Evolutionary conservation across 805 yeast genomes (phyloP), one percentile per base, ranked within the genome.

Genomic region (Metschnikowia henanensis): DNA sequence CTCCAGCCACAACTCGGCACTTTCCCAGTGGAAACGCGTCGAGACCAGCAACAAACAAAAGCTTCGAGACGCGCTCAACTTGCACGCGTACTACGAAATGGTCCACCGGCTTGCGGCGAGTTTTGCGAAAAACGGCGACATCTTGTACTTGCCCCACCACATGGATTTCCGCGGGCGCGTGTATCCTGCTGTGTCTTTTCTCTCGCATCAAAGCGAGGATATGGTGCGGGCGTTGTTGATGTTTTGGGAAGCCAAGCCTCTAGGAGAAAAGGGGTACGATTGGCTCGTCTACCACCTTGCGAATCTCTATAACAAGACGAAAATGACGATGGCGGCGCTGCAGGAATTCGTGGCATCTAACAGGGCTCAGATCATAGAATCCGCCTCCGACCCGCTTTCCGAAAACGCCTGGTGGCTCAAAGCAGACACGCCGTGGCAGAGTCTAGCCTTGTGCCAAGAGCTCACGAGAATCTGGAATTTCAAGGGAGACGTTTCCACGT

Each of bases 281-380:
- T 71, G 76, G 76, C 44, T 72, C 7, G 57, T 62, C 28, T 70
- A 68, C 47, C 75, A 71, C 30, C 42, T 71, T 22, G 72, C 69
- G 4, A 67, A 67, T 5, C 37, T 60, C 2, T 66, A 51, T 46
- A 71, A 68, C 5, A 43, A 55, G 25, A 62, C 62, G 31, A 65
- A 66, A 40, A 37, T 63, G 30, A 31, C 58, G 8, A 45, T 53
- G 49, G 47, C 52, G 15, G 62, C 64, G 28, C 52, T 70, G 41
- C 15, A 58, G 1, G 37, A 21, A 10, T 72, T 65, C 45, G 59
- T 65, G 16, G 57, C 62, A 13, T 43, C 46, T 0, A 53, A 67
- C 43, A 34, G 50, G 37, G 37, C 35, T 0, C 37, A 46, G 4
- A 61, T 72, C 13, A 17, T 59, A 1, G 55, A 53, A 4, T 61